phyloP scores from a whole-genome alignment of 192 early-diverging fungal species.

The Coemansia sp. region DNA sequence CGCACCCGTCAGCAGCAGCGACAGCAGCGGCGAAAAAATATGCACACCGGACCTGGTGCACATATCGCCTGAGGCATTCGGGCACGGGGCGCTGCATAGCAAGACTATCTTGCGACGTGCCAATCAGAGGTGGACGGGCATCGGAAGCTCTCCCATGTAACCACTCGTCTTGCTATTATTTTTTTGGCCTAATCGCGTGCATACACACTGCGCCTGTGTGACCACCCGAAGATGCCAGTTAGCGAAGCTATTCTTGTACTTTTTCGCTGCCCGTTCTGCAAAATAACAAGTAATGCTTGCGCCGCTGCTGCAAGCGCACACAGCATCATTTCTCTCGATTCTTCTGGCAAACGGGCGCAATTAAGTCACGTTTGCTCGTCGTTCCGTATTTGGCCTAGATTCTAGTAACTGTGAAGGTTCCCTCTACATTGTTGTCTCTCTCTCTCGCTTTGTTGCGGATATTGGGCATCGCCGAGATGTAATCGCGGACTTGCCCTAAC shows the following conservation, averaged over 20 bases:
- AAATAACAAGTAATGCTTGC: background rate
- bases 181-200: background rate
- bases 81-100: background rate
- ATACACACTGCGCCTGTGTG: background rate
- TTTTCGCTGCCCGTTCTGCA: background rate
- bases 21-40: background rate
- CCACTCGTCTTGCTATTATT: background rate
- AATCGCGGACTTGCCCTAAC: background rate
- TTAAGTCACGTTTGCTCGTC: background rate
- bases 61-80: background rate
- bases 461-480: background rate
- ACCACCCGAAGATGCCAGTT: background rate
- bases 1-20: background rate
- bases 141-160: background rate
- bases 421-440: background rate
- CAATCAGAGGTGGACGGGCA: background rate
- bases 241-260: background rate
- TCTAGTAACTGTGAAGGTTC: slow-evolving; percentile 1
- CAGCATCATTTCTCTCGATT: background rate
- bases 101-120: background rate
- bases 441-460: background rate
- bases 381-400: background rate
- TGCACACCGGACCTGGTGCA: background rate
- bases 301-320: background rate
- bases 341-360: background rate